Conservation (phyloP, 495 filamentous ascomycete species). For the Neurospora intermedia region DNA sequence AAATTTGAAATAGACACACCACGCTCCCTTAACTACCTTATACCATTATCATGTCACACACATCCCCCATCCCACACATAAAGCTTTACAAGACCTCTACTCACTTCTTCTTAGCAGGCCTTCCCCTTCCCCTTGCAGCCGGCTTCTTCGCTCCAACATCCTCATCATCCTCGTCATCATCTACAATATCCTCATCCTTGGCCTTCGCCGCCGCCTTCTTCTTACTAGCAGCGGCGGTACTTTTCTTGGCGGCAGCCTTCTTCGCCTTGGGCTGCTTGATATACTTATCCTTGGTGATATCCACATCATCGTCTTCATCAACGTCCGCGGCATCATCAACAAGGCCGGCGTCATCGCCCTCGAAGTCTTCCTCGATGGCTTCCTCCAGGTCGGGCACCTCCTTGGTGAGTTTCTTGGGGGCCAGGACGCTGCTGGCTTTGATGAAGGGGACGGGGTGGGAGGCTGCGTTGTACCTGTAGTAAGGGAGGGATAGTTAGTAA, state of each 20-base stretch:
- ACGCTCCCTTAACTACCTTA: neutral
- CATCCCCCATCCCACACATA: neutral
- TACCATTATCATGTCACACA: neutral
- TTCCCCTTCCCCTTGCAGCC: constrained; percentile 10
- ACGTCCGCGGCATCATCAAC: constrained; percentile 48
- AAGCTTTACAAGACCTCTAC: neutral
- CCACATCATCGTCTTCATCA: constrained; percentile 56
- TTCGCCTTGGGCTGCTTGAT: constrained; percentile 80
- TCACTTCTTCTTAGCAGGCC: constrained; percentile 4
- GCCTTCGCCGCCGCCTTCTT: constrained; percentile 18
- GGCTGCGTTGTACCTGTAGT: constrained; percentile 65
- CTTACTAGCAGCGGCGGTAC: constrained; percentile 13
- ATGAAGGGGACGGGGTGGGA: constrained; percentile 93
- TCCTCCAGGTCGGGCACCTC: constrained; percentile 92
- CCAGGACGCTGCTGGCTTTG: constrained; percentile 70
- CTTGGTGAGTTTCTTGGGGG: constrained; percentile 57
- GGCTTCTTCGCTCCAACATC: constrained; percentile 6
- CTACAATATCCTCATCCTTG: constrained; percentile 9
- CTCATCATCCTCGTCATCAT: constrained; percentile 12
- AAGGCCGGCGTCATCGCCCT: constrained; percentile 35
- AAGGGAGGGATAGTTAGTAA: constrained; percentile 10
- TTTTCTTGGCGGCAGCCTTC: constrained; percentile 53
- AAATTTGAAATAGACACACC: neutral
- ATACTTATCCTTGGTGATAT: constrained; percentile 91
- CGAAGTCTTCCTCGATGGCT: constrained; percentile 86